These are phyloP conservation scores for Urtica urens DNA, from an alignment of 306 rosid species.

Conservation along the genomic window DNA sequence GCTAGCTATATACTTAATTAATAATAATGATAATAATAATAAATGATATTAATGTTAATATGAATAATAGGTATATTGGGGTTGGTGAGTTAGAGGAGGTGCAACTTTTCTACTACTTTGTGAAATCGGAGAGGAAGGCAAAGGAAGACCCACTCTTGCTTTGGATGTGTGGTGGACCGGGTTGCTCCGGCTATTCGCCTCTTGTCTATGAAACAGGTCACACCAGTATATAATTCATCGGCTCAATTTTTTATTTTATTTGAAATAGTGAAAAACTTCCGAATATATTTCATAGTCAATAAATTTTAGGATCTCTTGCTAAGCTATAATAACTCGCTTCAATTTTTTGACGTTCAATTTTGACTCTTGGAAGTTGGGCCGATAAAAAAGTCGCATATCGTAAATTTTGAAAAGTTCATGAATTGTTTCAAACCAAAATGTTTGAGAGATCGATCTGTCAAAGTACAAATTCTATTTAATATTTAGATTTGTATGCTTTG, in stretches of 20 bases:
- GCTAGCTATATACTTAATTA: too few relatives aligned
- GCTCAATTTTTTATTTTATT: neutral
- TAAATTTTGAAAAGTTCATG: too few relatives aligned
- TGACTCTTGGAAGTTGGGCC: too few relatives aligned
- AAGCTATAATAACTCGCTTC: neutral
- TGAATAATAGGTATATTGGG: slow-evolving; percentile 41
- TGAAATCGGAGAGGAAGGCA: slow-evolving; percentile 47
- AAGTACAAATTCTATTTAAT: too few relatives aligned
- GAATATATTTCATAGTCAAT: neutral
- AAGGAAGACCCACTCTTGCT: slow-evolving; percentile 50
- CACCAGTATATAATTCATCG: neutral
- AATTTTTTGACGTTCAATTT: neutral
- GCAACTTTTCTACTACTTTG: slow-evolving; percentile 51
- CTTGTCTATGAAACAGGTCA: slow-evolving; percentile 44
- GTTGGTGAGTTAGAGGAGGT: slow-evolving; percentile 49
- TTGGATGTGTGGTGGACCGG: slow-evolving; percentile 74
- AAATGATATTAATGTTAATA: neutral
- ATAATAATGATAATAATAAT: too few relatives aligned
- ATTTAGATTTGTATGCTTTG: too few relatives aligned
- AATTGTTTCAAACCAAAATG: too few relatives aligned
- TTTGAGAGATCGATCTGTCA: too few relatives aligned
- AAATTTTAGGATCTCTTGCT: neutral
- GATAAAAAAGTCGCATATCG: too few relatives aligned
- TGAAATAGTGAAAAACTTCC: neutral
- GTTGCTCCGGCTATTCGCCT: slow-evolving; percentile 42